Base-by-base conservation (phyloP, 345 rosid genomes). In the Jatropha curcas region DNA sequence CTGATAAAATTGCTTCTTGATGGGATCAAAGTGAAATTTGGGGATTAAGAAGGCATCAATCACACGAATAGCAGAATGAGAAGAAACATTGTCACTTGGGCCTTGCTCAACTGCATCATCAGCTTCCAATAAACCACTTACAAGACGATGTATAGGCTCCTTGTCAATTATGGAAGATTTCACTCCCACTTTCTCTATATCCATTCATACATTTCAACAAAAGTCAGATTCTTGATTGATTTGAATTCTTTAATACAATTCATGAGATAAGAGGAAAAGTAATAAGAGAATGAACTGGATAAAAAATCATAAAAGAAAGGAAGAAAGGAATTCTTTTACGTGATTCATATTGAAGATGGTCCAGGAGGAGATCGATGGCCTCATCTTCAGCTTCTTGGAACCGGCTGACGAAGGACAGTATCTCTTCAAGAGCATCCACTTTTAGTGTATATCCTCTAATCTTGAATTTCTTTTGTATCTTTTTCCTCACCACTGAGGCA, bases 1-100 rank as follows among this genome's bases (percentile, higher is more conserved):
- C 99, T 84, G 86, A 69, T 82, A 71, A 75, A 95, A 95, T 51
- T 87, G 90, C 78, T 91, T 95, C 84, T 81, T 92, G 74, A 88
- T 87, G 39, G 88, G 76, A 75, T 92, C 90, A 48, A 87, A 95
- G 33, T 82, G 88, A 82, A 77, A 91, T 76, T 89, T 92, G 5
- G 99, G 98, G 22, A 92, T 74, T 22, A 85, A 71, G 86, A 95
- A 95, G 55, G 93, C 92, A 76, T 92, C 94, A 68, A 89, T 77
- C 10, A 92, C 74, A 1, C 92, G 86, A 73, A 89, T 70, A 1
- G 88, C 85, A 16, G 92, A 60, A 35, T 45, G 28, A 33, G 90
- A 76, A 71, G 77, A 39, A 71, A 65, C 84, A 0, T 60, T 7
- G 7, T 79, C 58, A 10, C 67, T 14, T 14, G 84, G 59, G 58